phyloP scores from a whole-genome alignment of 2,329 filamentous ascomycete genomes.

The Nothophaeocryptopus gaeumannii region DNA sequence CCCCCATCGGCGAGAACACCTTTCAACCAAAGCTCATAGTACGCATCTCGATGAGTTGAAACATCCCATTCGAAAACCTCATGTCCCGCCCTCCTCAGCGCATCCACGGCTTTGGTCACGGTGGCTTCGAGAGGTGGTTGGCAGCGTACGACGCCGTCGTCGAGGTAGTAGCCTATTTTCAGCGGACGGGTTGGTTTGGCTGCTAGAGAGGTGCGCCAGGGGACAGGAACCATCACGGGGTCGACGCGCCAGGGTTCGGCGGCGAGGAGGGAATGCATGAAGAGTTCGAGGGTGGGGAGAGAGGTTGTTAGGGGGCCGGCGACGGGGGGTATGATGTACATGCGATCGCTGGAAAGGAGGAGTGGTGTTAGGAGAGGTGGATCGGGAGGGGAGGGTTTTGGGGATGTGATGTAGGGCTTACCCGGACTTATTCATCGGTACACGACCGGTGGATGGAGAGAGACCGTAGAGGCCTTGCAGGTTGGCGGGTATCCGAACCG shows the following conservation, averaged over 20 bases:
- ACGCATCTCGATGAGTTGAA: conserved; percentile 10
- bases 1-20: conserved; percentile 24
- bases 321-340: conserved; percentile 4
- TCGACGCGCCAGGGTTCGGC: conserved; percentile 43
- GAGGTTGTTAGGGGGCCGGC: conserved; percentile 30
- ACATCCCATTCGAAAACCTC: conserved; percentile 22
- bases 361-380: too few species aligned
- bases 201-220: conserved; percentile 34
- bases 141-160: conserved; percentile 48
- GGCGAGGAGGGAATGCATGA: conserved; percentile 23
- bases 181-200: conserved; percentile 9
- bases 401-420: neutral
- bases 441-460: conserved; percentile 12
- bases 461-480: conserved; percentile 49
- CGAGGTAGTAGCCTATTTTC: conserved; percentile 48
- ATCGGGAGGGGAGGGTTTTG: too few species aligned
- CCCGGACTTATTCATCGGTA: conserved; percentile 8
- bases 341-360: too few species aligned
- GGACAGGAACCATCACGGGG: conserved; percentile 37
- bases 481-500: conserved; percentile 80
- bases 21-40: conserved; percentile 17
- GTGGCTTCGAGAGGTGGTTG: conserved; percentile 51
- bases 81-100: conserved; percentile 41
- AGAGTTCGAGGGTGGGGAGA: conserved; percentile 23
- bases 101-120: conserved; percentile 40